Base-by-base conservation (phyloP, 768 basidiomycete genomes). In the Galerina sulciceps region DNA sequence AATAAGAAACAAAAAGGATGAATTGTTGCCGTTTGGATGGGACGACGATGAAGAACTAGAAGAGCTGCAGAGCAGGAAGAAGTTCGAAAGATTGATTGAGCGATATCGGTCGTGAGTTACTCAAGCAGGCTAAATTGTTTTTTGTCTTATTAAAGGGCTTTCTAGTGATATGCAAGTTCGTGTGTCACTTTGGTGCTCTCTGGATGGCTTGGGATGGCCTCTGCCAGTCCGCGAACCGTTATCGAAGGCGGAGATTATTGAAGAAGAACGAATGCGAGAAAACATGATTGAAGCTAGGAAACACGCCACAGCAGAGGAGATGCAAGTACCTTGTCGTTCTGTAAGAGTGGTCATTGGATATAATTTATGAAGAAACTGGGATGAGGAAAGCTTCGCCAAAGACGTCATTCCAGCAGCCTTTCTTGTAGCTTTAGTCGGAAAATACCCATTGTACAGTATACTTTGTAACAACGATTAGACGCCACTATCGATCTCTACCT, bases 211-310 rank as follows among this genome's bases (percentile, higher is more conserved):
- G 20, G 86, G 86, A 34, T 89, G 85, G 84, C 64, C 74, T 15
- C 76, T 85, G 18, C 88, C 88, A 20, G 70, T 76, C 6, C 80
- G 85, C 51, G 88, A 88, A 51, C 83, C 86, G 9, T 71, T 89
- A 46, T 81, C 85, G 3, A 89, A 87, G 68, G 87, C 88, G 15
- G 88, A 90, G 68, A 75, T 88, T 4, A 81, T 88, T 35, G 86
- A 89, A 65, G 88, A 89, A 65, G 82, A 86, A 61, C 77, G 88
- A 35, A 71, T 85, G 40, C 81, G 85, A 59, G 81, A 82, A 23
- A 83, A 81, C 41, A 84, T 89, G 78, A 69, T 85, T 11, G 82
- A 87, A 61, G 86, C 86, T 36, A 78, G 83, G 56, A 79, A 74
- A 53, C 74, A 70, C 59, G 84, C 81, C 22, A 78, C 80, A 9